A percentile compares a stretch with the other conserved stretches of the same genome.
phyloP scores from a whole-genome alignment of 768 basidiomycete genomes.

The Mycena sanguinolenta region DNA sequence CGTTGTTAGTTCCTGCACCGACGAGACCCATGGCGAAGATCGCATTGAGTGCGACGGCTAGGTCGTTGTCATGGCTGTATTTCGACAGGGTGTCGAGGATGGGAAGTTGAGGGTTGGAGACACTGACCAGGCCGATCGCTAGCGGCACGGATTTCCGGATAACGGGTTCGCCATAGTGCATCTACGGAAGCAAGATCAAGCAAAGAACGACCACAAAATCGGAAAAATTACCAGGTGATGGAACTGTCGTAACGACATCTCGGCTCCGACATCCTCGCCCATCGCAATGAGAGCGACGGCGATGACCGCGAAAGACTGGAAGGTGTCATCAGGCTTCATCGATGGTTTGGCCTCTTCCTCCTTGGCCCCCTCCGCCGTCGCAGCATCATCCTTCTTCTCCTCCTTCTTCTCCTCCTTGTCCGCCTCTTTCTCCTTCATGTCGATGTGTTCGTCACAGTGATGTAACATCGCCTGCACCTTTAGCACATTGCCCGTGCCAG shows the following conservation, averaged over 20 bases:
- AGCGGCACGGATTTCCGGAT: conserved; percentile 95
- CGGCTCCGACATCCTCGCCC: conserved; percentile 98
- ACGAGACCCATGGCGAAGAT: conserved; percentile 99
- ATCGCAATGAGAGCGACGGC: conserved; percentile 96
- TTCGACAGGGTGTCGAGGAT: conserved; percentile 98
- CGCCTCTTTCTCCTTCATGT: conserved; percentile 67
- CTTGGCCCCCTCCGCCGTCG: conserved; percentile 46
- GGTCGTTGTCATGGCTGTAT: conserved; percentile 98
- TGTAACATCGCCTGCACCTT: conserved; percentile 94
- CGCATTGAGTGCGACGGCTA: conserved; percentile 95
- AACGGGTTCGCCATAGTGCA: conserved; percentile 97
- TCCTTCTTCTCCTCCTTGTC: conserved; percentile 70
- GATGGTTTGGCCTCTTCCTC: conserved; percentile 57
- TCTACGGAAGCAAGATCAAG: conserved; percentile 63
- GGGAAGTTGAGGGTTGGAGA: conserved; percentile 94
- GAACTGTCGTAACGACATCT: conserved; percentile 98
- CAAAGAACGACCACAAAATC: conserved; percentile 2
- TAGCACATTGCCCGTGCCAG: conserved; percentile 95
- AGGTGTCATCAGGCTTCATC: conserved; percentile 74
- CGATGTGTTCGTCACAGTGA: conserved; percentile 93
- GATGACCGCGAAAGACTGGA: conserved; percentile 93
- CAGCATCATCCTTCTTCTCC: conserved; percentile 54
- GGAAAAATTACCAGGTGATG: conserved; percentile 85
- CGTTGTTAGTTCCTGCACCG: conserved; percentile 99
- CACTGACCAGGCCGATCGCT: conserved; percentile 93